A percentile compares a stretch with the other conserved stretches of the same genome.
These are phyloP conservation scores for Veloboletus limbatus DNA, from an alignment of 1,284 basidiomycete genomes.

Conservation along the genomic window DNA sequence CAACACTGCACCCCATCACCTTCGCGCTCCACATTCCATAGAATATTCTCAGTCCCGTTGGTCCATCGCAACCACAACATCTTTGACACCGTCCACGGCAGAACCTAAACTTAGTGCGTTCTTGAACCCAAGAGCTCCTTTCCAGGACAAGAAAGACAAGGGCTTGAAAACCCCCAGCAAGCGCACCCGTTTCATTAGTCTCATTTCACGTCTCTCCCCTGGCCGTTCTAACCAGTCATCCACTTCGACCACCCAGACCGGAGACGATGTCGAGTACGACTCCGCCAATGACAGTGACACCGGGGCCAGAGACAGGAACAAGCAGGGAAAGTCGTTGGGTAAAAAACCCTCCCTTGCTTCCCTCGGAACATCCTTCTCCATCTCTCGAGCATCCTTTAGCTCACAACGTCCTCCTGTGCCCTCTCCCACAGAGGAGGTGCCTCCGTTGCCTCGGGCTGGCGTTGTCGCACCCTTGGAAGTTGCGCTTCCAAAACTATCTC, in stretches of 20 bases:
- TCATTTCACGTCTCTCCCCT: conserved; percentile 32
- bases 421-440: conserved; percentile 22
- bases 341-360: conserved; percentile 33
- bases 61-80: conserved; percentile 30
- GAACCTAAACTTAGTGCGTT: conserved; percentile 11
- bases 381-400: conserved; percentile 31
- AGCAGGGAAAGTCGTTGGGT: conserved; percentile 18
- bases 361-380: conserved; percentile 30
- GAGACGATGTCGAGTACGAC: conserved; percentile 23
- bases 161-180: conserved; percentile 28
- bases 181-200: conserved; percentile 33
- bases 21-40: conserved; percentile 12
- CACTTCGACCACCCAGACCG: background rate
- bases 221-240: conserved; percentile 23
- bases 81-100: conserved; percentile 10
- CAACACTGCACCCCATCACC: background rate
- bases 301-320: conserved; percentile 18
- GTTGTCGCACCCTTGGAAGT: conserved; percentile 1
- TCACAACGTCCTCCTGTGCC: conserved; percentile 27
- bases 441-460: conserved; percentile 25
- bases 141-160: conserved; percentile 25
- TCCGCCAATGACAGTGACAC: conserved; percentile 24
- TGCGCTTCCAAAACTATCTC: conserved; percentile 6
- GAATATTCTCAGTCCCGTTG: conserved; percentile 29
- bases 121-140: conserved; percentile 4